phyloP scores from a whole-genome alignment of 1,284 basidiomycete genomes.

The Caloboletus firmus region DNA sequence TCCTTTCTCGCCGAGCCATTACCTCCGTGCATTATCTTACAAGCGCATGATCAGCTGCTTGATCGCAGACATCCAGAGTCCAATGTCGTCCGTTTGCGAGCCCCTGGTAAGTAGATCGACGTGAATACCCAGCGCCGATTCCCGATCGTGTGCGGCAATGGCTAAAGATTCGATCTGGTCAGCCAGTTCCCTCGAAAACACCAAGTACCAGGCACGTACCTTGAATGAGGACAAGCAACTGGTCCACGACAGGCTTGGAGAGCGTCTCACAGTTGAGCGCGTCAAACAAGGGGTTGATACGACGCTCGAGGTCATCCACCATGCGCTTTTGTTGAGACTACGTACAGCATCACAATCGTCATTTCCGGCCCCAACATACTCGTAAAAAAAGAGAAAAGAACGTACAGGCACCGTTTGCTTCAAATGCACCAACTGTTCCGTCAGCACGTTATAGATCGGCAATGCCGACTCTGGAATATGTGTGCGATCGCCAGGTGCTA shows the following conservation, averaged over 20 bases:
- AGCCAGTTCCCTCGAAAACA: conserved; percentile 25
- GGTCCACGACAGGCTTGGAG: conserved; percentile 67
- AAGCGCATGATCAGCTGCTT: conserved; percentile 78
- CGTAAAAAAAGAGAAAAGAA: conserved; percentile 21
- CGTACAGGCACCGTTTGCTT: conserved; percentile 73
- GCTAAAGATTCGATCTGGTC: conserved; percentile 68
- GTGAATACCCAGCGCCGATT: conserved; percentile 72
- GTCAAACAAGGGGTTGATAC: conserved; percentile 87
- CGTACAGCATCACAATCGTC: background rate
- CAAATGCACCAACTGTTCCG: conserved; percentile 59
- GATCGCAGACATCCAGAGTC: conserved; percentile 83
- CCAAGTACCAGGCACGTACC: conserved; percentile 42
- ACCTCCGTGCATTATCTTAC: conserved; percentile 22
- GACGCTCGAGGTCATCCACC: conserved; percentile 85
- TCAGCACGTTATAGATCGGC: conserved; percentile 70
- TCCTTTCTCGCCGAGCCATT: too few relatives aligned
- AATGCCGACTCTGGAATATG: conserved; percentile 80
- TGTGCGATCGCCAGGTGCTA: conserved; percentile 86
- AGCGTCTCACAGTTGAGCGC: conserved; percentile 89
- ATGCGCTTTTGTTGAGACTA: conserved; percentile 82
- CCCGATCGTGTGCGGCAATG: conserved; percentile 71
- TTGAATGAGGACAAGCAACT: conserved; percentile 64
- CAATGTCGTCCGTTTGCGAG: conserved; percentile 78
- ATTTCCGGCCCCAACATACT: background rate
- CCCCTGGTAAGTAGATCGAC: conserved; percentile 76